Evolutionary conservation across 2,329 filamentous ascomycete species (phyloP), one percentile per base, ranked within the genome.

Genomic region (Epichloe gansuensis): DNA sequence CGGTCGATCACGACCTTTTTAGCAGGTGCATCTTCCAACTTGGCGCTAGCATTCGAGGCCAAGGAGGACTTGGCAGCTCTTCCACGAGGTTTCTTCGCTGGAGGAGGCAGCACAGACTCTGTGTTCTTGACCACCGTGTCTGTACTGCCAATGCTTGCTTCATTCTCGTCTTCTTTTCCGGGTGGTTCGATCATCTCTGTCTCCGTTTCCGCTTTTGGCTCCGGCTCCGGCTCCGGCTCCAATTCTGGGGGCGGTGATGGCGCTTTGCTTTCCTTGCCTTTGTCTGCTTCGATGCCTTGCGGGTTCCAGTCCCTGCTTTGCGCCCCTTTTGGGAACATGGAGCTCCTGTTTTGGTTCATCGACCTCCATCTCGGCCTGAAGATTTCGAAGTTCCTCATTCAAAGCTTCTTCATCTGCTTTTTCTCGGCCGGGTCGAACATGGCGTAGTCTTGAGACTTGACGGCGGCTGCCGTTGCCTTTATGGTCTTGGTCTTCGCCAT

Each of bases 261-360:
- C 2, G 68, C 62, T 57, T 74, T 7, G 64, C 54, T 59, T 75
- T 77, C 59, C 69, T 72, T 6, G 67, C 55, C 49, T 75, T 75
- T 9, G 71, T 70, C 56, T 77, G 74, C 62, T 78, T 80, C 0
- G 77, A 77, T 0, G 58, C 70, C 57, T 80, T 81, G 45, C 72
- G 72, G 3, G 70, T 66, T n/a, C 66, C 72, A 3, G 70, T 67
- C 9, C 65, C 72, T 3, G 73, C 62, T 58, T 80, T 80, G 48
- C 75, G 74, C 28, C 74, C 75, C 61, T 78, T 81, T 81, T 81
- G 4, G 75, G 71, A 11, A 75, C 67, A 4, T 69, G 64, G 0
- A 76, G 58, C n/a, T 67, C 60, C 42, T 75, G 70, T 8, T 62
- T 55, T 47, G 57, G 56, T 46, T 63, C 63, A 17, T 73, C 65